Evolutionary conservation across 2,329 filamentous ascomycete species (phyloP), one percentile per base, ranked within the genome.

Genomic region (Pseudogymnoascus sp.): DNA sequence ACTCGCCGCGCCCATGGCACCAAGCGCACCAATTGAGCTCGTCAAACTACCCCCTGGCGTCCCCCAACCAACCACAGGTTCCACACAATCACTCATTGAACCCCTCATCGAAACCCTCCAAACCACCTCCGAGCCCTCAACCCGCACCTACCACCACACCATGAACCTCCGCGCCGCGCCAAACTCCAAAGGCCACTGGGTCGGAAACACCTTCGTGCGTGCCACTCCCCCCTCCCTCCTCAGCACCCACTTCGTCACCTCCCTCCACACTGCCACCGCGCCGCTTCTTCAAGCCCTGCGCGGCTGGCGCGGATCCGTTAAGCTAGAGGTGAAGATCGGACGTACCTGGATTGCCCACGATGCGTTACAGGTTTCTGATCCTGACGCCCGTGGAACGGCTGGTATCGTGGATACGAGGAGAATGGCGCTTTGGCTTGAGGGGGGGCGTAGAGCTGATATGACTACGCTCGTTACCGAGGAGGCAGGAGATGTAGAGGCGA

Each of bases 401-500:
- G 37, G 44, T 12, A 12, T 31, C 2, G 25, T 53, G 4, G n/a
- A 53, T 5, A 10, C 4, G 8, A 16, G 4, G n/a, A 31, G n/a
- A 3, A 16, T 53, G 14, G 47, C 47, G n/a, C 11, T 4, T 2
- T 53, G 47, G 47, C 10, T 53, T 4, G 47, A 53, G 8, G 25
- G 14, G 14, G 8, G 18, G 4, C 8, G 40, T 62, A 35, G 61
- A 42, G 31, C 18, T 10, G n/a, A 59, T 21, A 47, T 56, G 18
- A 25, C 28, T 5, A 23, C 28, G 3, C 65, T 69, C 11, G n/a
- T 74, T 4, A 70, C 71, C 1, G 67, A 60, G 1, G 12, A 67
- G 1, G 63, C 69, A 28, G 63, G 64, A 1, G 72, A 74, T 10
- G 64, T 69, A 5, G 63, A 68, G 28, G 65, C 63, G 23, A 42